Conservation (phyloP, 148 eudicot genomes). For the Rhododendron kiyosumense region DNA sequence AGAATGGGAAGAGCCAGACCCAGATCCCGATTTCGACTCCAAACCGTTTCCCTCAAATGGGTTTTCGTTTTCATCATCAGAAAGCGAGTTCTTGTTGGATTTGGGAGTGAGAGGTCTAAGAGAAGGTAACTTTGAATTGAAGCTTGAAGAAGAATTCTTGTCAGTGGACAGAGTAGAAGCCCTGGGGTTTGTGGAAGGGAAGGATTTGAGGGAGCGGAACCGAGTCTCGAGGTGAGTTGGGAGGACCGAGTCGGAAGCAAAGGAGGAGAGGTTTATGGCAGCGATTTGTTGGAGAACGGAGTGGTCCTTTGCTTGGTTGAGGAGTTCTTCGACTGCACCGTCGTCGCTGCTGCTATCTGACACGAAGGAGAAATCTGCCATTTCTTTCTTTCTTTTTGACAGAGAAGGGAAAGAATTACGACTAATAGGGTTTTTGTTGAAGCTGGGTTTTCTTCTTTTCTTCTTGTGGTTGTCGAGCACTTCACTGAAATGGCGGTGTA, state of each 20-base stretch:
- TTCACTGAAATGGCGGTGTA: not conserved
- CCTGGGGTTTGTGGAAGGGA: constrained; percentile 27
- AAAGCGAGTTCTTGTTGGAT: not conserved
- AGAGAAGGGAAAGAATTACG: not conserved
- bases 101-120: constrained; percentile 19
- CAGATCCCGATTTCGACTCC: constrained; percentile 20
- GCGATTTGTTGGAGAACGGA: constrained; percentile 75
- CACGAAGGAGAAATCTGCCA: constrained; percentile 53
- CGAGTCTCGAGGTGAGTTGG: constrained; percentile 77
- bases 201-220: constrained; percentile 70
- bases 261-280: constrained; percentile 65
- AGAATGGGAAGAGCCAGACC: constrained; percentile 31
- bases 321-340: constrained; percentile 58
- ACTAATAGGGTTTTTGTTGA: not conserved
- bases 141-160: constrained; percentile 1
- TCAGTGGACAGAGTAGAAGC: not conserved
- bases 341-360: constrained; percentile 57
- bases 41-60: constrained; percentile 2
- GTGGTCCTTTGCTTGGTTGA: constrained; percentile 68
- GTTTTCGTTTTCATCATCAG: constrained; percentile 16
- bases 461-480: too few relatives aligned
- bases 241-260: constrained; percentile 52
- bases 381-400: not conserved
- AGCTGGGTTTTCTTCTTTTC: not conserved
- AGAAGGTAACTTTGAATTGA: constrained; percentile 20